Evolutionary conservation across 225 moss, liverwort and hornwort genomes (phyloP), one percentile per base, ranked within the genome.

Genomic region (Polytrichum commune): DNA sequence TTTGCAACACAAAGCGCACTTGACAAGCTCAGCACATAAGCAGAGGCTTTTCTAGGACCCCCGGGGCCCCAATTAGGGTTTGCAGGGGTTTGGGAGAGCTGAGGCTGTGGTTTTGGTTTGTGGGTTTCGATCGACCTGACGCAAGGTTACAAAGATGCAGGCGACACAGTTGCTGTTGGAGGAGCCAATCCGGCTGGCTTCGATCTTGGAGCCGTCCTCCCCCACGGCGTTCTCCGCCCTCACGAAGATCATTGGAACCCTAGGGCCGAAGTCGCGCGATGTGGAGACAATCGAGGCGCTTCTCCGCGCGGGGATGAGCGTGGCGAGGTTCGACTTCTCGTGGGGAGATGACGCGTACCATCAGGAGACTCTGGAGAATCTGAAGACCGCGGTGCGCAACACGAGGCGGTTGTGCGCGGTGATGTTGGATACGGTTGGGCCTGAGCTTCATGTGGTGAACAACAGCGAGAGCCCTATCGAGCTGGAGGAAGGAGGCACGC

Each of bases 181-280:
- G 91, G 96, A 96, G 96, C 96, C 96, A 68, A 91, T 96, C 18
- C 91, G 96, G 85, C 87, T 96, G 81, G 96, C 93, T 26, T 93
- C 96, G 29, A 96, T 96, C 19, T 74, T 96, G 65, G 96, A 96
- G 68, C 85, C 93, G 7, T 96, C 96, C 19, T 78, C 84, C 55
- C 85, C 88, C 8, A 56, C 89, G 69, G 88, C 85, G 54, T 96
- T 92, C 71, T 89, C 91, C 0, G 93, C 93, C 5, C 72, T 93
- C 77, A 96, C 91, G 28, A 96, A 96, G 80, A 96, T 96, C n/a
- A 92, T 96, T 27, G 93, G 96, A 25, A 96, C 96, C 1, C 72
- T 96, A 23, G 96, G 96, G 22, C 89, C 93, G 54, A 75, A 87
- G 76, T 93, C 93, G 5, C 93, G 93, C 74, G 90, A 91, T 77